Base-by-base conservation (phyloP, 352 stramenopile species). In the Globisporangium megalacanthum region DNA sequence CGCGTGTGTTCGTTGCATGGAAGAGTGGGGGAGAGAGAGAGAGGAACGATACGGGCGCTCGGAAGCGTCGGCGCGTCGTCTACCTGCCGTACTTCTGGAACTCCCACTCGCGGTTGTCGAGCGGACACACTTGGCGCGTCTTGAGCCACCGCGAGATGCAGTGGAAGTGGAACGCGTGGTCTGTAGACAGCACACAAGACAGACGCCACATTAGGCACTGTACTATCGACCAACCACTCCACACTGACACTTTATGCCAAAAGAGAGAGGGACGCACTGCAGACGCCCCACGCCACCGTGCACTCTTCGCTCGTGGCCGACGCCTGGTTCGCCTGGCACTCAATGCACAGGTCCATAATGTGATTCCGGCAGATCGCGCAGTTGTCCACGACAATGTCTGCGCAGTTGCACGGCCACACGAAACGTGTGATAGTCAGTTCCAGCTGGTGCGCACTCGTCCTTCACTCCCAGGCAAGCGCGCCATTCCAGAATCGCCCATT, bases 41-140 rank as follows among this genome's bases (percentile, higher is more conserved):
- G 22, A 14, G 8, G 48, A 29, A n/a, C 13, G 17, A 13, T 4
- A 51, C 49, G 41, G 49, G 11, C 49, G 3, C 48, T 29, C 25
- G 25, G 25, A 29, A 29, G 25, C 2, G 25, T 52, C 17, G 49
- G 22, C 10, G 17, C 35, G 9, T 54, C 22, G 46, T 62, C 54
- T 93, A 94, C 80, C 83, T 86, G 59, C 83, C 83, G 67, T 94
- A 94, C 79, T 99, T 99, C 60, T 98, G 90, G 84, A 99, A 99
- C 60, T 99, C 97, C 97, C 97, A 99, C 83, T 99, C 97, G 71
- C 98, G 98, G 81, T 99, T 99, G 83, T 98, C 98, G 49, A 99
- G 75, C 41, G 97, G 97, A 86, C 97, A 99, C 49, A 99, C 97
- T 64, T 97, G 96, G 50, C 97, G 80, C 19, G 97, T 99, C 83